These are phyloP conservation scores for Rhododendron mucronatum DNA, from an alignment of 148 eudicot species.

Conservation along the genomic window DNA sequence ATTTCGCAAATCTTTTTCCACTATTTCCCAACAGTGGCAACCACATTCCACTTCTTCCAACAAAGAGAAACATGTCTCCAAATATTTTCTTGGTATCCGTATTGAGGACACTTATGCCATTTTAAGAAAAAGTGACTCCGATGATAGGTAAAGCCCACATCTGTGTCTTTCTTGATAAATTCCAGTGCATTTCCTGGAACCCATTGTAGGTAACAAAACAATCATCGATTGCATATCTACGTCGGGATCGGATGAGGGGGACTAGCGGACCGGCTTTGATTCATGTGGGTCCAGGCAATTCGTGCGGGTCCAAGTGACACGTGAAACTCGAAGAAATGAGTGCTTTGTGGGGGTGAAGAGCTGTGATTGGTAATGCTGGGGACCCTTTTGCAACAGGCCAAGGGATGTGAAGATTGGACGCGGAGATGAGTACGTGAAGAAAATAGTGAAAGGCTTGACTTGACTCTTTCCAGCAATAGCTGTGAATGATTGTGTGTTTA, in stretches of 20 bases:
- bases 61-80: constrained; percentile 7
- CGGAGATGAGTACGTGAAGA: background rate
- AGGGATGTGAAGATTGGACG: constrained; percentile 11
- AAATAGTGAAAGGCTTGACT: background rate
- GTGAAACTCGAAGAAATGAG: constrained; percentile 20
- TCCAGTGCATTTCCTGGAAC: background rate
- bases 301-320: constrained; percentile 32
- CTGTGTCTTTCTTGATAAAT: background rate
- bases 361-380: constrained; percentile 30
- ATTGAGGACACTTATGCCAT: constrained; percentile 20
- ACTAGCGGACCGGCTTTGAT: constrained; percentile 11
- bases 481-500: background rate
- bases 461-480: background rate
- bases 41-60: constrained; percentile 28
- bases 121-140: constrained; percentile 7
- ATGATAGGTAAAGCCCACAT: constrained; percentile 2
- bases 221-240: constrained; percentile 28
- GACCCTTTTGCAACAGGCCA: constrained; percentile 20
- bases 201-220: constrained; percentile 11
- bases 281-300: background rate
- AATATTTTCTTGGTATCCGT: constrained; percentile 18
- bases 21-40: constrained; percentile 43
- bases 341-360: constrained; percentile 12
- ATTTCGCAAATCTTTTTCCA: constrained; percentile 44
- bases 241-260: constrained; percentile 28